Percentiles rank a stretch among this genome's conserved stretches.
phyloP scores from a whole-genome alignment of 169 alveolate species.

The Cryptosporidium viatorum region DNA sequence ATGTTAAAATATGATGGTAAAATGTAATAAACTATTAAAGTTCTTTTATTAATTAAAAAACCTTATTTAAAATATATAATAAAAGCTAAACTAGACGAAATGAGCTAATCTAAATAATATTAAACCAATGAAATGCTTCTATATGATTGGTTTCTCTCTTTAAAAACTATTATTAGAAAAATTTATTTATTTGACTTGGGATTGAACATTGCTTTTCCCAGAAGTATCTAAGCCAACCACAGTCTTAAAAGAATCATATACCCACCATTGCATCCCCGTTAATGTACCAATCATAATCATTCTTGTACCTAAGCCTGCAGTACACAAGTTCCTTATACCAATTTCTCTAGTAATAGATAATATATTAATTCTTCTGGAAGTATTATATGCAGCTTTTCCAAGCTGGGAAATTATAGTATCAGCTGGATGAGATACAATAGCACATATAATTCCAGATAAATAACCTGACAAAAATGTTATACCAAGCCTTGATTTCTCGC shows the following conservation, averaged over 20 bases:
- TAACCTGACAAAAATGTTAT: conserved; percentile 96
- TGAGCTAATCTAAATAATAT: not conserved
- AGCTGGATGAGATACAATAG: conserved; percentile 97
- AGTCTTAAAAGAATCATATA: conserved; percentile 95
- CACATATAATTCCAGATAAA: conserved; percentile 96
- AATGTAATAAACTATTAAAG: not conserved
- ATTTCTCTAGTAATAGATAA: conserved; percentile 44
- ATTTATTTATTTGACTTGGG: not conserved
- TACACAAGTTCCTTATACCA: conserved; percentile 85
- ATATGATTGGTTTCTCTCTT: not conserved
- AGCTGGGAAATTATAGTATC: conserved; percentile 95
- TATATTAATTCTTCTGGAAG: conserved; percentile 78
- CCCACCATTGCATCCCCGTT: conserved; percentile 99
- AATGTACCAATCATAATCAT: conserved; percentile 98
- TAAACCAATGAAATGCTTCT: too few relatives aligned
- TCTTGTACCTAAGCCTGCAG: conserved; percentile 93
- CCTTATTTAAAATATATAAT: not conserved
- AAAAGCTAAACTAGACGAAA: not conserved
- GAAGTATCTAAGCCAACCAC: conserved; percentile 84
- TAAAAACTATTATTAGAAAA: not conserved
- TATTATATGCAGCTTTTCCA: conserved; percentile 88
- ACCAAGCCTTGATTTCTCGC: conserved; percentile 90
- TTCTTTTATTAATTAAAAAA: not conserved
- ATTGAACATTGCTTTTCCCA: conserved; percentile 73
- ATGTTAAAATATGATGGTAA: not conserved